phyloP scores from a whole-genome alignment of 352 stramenopile species.

The Elongisporangium prolatum region DNA sequence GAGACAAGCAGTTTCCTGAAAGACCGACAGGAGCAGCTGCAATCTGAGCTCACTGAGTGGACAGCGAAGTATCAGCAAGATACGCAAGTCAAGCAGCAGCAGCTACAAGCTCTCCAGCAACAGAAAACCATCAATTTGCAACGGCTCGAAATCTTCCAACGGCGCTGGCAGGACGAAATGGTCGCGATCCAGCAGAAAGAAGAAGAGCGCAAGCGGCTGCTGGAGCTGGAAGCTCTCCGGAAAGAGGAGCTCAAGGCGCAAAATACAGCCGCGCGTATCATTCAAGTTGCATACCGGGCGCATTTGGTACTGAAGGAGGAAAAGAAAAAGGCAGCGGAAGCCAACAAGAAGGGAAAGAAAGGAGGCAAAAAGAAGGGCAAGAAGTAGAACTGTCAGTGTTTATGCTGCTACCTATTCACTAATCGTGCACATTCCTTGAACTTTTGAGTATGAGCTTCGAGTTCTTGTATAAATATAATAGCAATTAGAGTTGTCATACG shows the following conservation, averaged over 20 bases:
- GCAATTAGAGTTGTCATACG: neutral
- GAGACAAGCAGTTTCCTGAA: conserved; percentile 79
- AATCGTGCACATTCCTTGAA: neutral
- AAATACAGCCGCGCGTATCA: conserved; percentile 60
- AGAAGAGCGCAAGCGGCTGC: conserved; percentile 57
- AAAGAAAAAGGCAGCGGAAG: conserved; percentile 54
- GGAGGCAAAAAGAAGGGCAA: conserved; percentile 40
- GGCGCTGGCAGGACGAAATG: conserved; percentile 72
- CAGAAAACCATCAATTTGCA: conserved; percentile 53
- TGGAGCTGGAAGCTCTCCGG: conserved; percentile 55
- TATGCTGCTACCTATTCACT: neutral
- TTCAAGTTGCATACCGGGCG: conserved; percentile 54
- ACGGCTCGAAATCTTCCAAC: conserved; percentile 60
- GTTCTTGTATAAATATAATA: too few relatives aligned
- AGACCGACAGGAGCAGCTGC: conserved; percentile 67
- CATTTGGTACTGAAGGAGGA: conserved; percentile 43
- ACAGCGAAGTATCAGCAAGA: conserved; percentile 80
- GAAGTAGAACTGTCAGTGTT: neutral
- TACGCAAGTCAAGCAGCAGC: conserved; percentile 59
- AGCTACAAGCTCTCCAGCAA: conserved; percentile 53
- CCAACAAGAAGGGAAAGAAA: conserved; percentile 69
- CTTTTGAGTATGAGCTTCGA: neutral
- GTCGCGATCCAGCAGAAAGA: conserved; percentile 65
- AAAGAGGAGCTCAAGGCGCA: conserved; percentile 71
- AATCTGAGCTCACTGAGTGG: conserved; percentile 64